Base-by-base conservation (phyloP, 2,329 filamentous ascomycete species). In the Monascus ruber region DNA sequence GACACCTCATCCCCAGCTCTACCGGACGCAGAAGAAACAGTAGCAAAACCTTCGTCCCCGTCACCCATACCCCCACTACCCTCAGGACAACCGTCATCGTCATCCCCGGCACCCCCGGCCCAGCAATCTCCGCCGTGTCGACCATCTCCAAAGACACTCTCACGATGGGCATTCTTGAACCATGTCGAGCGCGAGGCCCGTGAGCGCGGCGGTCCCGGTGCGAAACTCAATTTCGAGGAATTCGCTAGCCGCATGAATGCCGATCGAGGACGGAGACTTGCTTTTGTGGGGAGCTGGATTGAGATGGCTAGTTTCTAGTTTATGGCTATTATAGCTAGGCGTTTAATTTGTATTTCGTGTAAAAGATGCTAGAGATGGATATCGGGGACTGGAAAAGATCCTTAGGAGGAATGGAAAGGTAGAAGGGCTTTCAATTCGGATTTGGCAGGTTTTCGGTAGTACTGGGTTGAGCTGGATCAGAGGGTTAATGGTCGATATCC, bases 251-350 rank as follows among this genome's bases (percentile, higher is more conserved):
- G 81, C 36, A 85, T 91, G 66, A 76, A 78, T 49, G 70, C 71
- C n/a, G 73, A 79, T 46, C 75, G 80, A 47, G 76, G 77, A 24
- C 77, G 78, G 54, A 66, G 81, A 38, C 70, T 88, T 44, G 83
- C 85, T 49, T 89, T 94, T 60, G 70, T 95, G 35, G 85, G 85
- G 43, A 85, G 78, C 52, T 96, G 89, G 89, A 85, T 95, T 60
- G 88, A 95, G 47, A 71, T 77, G 71, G 75, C 75, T 51, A 70
- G 71, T 57, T 76, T 79, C 55, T 77, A 47, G 17, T 17, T 17
- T 17, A 17, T 17, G 17, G 17, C 17, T 17, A 17, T 17, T 3
- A 17, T 17, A 17, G 17, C 17, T 17, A 17, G 17, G 17, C 17
- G 17, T 17, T 17, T 17, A 17, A 17, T 17, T 17, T 17, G 17